These are phyloP conservation scores for Thalassia testudinum DNA, from an alignment of 116 monocot genomes.

Conservation along the genomic window DNA sequence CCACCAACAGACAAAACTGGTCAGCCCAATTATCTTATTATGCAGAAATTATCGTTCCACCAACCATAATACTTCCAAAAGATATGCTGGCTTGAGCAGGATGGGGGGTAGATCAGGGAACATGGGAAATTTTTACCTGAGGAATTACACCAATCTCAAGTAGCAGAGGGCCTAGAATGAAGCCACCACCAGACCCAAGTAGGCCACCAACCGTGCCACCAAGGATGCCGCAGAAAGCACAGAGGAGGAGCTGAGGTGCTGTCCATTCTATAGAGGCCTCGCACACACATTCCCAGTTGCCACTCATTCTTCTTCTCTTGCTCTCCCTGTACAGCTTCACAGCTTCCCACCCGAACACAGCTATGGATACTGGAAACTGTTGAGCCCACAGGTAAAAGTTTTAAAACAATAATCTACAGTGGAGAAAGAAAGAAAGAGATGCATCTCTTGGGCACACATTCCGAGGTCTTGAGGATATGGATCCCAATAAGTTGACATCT, in stretches of 20 bases:
- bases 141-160: slow-evolving; percentile 98
- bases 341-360: slow-evolving; percentile 69
- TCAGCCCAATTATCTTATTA: too few relatives aligned
- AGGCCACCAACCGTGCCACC: slow-evolving; percentile 96
- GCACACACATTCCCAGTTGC: slow-evolving; percentile 58
- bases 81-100: too few relatives aligned
- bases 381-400: too few relatives aligned
- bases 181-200: slow-evolving; percentile 95
- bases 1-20: too few relatives aligned
- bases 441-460: too few relatives aligned
- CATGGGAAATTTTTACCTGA: slow-evolving; percentile 32
- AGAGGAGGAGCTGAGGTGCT: slow-evolving; percentile 46
- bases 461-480: too few relatives aligned
- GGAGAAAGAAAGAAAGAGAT: too few relatives aligned
- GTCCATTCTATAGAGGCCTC: slow-evolving; percentile 91
- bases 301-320: slow-evolving; percentile 32
- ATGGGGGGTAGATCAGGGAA: background rate
- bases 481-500: too few relatives aligned
- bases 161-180: slow-evolving; percentile 87
- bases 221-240: slow-evolving; percentile 69
- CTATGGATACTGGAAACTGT: slow-evolving; percentile 59
- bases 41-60: too few relatives aligned
- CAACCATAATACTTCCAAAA: too few relatives aligned
- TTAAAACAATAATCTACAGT: too few relatives aligned
- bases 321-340: slow-evolving; percentile 54